A percentile compares a stretch with the other conserved stretches of the same genome.
phyloP scores from a whole-genome alignment of 2,329 filamentous ascomycete genomes.

The Sporothrix schenckii region DNA sequence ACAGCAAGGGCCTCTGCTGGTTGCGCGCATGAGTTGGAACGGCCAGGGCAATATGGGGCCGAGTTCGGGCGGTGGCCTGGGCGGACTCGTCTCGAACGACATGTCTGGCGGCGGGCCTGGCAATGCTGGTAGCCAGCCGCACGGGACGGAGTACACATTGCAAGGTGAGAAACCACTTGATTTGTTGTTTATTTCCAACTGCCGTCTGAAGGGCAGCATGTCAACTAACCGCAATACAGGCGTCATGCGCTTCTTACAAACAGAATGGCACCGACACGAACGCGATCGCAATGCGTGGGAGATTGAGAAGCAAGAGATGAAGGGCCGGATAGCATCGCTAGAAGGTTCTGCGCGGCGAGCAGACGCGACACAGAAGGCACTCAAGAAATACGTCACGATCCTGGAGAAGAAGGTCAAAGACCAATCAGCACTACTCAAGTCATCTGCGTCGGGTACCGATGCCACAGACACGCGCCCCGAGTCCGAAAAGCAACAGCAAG shows the following conservation, averaged over 20 bases:
- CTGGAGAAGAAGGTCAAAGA: slow-evolving; percentile 86
- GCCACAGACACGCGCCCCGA: slow-evolving; percentile 43
- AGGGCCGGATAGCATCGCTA: slow-evolving; percentile 89
- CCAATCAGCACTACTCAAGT: slow-evolving; percentile 72
- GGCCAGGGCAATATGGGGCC: slow-evolving; percentile 46
- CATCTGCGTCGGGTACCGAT: slow-evolving; percentile 46
- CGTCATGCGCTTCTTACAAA: slow-evolving; percentile 98
- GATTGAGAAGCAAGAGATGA: slow-evolving; percentile 99
- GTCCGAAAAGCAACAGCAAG: slow-evolving; percentile 54
- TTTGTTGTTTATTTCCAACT: not conserved
- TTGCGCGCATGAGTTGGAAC: slow-evolving; percentile 35
- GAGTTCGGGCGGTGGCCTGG: slow-evolving; percentile 47
- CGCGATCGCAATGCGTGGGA: slow-evolving; percentile 98
- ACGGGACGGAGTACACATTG: slow-evolving; percentile 64
- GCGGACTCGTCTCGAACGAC: slow-evolving; percentile 49
- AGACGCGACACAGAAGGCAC: slow-evolving; percentile 83
- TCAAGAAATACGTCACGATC: slow-evolving; percentile 88
- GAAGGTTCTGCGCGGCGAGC: slow-evolving; percentile 87
- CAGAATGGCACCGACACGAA: slow-evolving; percentile 98
- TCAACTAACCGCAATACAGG: slow-evolving; percentile 53
- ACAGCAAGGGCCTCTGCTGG: not conserved
- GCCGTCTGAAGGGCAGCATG: not conserved
- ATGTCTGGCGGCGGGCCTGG: slow-evolving; percentile 44
- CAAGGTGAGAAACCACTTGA: slow-evolving; percentile 49
- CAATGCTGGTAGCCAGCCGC: slow-evolving; percentile 55